Conservation (phyloP, 31 red algal genomes). For the Odonthalia washingtoniensis region DNA sequence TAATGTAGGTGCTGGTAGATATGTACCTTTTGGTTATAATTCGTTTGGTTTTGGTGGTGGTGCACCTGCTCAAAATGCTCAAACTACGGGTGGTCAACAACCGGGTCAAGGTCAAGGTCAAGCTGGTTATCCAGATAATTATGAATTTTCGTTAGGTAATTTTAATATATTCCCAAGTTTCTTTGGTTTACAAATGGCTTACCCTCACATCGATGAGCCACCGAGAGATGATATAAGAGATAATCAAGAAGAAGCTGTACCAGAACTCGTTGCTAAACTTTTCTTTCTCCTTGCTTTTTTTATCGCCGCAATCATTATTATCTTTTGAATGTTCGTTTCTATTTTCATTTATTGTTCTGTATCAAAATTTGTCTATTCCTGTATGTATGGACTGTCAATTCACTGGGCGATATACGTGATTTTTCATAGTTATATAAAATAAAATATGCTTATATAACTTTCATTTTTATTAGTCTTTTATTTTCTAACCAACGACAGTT, state of each 20-base stretch:
- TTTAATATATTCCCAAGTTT: conserved; percentile 83
- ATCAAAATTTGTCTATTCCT: no score
- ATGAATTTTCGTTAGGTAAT: conserved; percentile 30
- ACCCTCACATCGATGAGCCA: conserved; percentile 70
- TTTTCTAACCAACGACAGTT: conserved; percentile 63
- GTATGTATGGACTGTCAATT: no score
- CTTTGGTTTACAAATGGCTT: conserved; percentile 87
- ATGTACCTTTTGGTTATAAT: not conserved
- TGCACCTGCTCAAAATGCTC: no score
- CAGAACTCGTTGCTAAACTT: conserved; percentile 57
- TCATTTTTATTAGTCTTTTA: no score
- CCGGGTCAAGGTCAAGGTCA: not conserved
- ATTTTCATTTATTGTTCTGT: no score
- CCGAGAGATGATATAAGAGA: conserved; percentile 47
- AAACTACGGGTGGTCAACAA: no score
- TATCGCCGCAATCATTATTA: conserved; percentile 63
- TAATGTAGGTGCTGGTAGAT: no score
- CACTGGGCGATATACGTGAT: no score
- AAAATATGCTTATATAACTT: no score
- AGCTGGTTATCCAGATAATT: not conserved
- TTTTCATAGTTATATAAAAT: no score
- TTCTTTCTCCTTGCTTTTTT: conserved; percentile 64
- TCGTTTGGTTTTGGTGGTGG: no score
- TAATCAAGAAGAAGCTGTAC: conserved; percentile 63
- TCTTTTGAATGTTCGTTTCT: conserved; percentile 29